These are phyloP conservation scores for Lyophyllum semitale DNA, from an alignment of 768 basidiomycete species.

Conservation along the genomic window DNA sequence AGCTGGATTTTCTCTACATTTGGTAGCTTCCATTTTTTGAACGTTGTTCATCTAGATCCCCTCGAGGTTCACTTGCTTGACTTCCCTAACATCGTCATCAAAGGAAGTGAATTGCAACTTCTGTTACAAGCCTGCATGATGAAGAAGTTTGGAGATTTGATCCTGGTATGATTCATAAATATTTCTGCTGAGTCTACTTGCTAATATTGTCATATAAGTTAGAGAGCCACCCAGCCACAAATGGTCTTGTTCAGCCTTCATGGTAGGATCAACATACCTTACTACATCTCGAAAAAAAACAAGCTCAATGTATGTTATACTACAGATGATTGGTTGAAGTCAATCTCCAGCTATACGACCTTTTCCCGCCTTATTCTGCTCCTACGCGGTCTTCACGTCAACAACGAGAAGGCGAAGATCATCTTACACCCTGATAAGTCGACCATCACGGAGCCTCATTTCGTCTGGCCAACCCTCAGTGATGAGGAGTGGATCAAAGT, in stretches of 20 bases:
- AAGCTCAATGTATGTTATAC: conserved; percentile 8
- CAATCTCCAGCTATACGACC: conserved; percentile 97
- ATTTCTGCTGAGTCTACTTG: not conserved
- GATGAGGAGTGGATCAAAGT: conserved; percentile 99
- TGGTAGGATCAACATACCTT: conserved; percentile 45
- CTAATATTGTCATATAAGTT: conserved; percentile 5
- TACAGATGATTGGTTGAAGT: conserved; percentile 96
- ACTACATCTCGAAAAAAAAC: not conserved
- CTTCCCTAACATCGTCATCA: conserved; percentile 99
- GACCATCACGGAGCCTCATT: conserved; percentile 96
- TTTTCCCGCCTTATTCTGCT: conserved; percentile 98
- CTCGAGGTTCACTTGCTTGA: conserved; percentile 98
- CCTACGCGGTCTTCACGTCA: conserved; percentile 95
- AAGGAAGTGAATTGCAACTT: conserved; percentile 95
- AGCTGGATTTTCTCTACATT: conserved; percentile 21
- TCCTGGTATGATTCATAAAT: conserved; percentile 53
- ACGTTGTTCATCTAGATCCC: conserved; percentile 54
- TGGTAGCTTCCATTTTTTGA: not conserved
- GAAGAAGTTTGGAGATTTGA: conserved; percentile 99
- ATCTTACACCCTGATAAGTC: conserved; percentile 97
- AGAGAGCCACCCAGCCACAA: conserved; percentile 97
- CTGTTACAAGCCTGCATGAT: conserved; percentile 99
- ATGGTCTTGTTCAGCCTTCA: conserved; percentile 99
- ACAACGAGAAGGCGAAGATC: conserved; percentile 99
- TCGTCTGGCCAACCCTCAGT: conserved; percentile 91